Base-by-base conservation (phyloP, 177 flowering plant species). In the Vitis hybrid region DNA sequence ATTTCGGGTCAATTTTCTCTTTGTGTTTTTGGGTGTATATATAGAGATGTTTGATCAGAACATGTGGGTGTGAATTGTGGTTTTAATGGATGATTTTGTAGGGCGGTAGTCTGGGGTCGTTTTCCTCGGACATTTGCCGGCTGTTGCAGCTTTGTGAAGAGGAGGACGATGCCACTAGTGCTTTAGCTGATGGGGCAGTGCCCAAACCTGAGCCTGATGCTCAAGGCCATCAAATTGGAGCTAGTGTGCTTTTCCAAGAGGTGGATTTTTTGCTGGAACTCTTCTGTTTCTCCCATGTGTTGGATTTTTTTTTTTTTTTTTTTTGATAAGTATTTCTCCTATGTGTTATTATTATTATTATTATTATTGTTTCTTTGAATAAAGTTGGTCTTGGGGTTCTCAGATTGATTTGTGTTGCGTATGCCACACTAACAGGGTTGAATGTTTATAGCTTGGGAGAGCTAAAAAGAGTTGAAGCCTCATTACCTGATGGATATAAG, bases 81-180 rank as follows among this genome's bases (percentile, higher is more conserved):
- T 48, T 57, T 18, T 60, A 26, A 52, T 74, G 57, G 65, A 19
- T 66, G 57, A 26, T 12, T 69, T 18, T 77, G 56, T 83, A 96
- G 99, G 97, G 86, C 62, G 95, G 88, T 52, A 91, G 94, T 77
- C 78, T 74, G 26, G 92, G 86, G 15, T 73, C 90, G 6, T 83
- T 90, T 66, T 84, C 89, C 13, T 72, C 87, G 7, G 93, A 90
- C 30, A 85, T 90, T 66, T 81, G 80, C 66, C 82, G 95, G 34
- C 77, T 96, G 73, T 74, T 96, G 88, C 93, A 89, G 79, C 88
- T 82, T 7, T 78, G 79, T 66, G 99, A 94, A 67, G 97, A 91
- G 80, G 97, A 91, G 76, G 98, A 96, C 82, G 99, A 94, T 81
- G 99, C 98, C 12, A 91, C 89, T 30, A 96, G 99, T 78, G 78